Conservation (phyloP, 164 flowering plant species). For the Vitis vinifera region DNA sequence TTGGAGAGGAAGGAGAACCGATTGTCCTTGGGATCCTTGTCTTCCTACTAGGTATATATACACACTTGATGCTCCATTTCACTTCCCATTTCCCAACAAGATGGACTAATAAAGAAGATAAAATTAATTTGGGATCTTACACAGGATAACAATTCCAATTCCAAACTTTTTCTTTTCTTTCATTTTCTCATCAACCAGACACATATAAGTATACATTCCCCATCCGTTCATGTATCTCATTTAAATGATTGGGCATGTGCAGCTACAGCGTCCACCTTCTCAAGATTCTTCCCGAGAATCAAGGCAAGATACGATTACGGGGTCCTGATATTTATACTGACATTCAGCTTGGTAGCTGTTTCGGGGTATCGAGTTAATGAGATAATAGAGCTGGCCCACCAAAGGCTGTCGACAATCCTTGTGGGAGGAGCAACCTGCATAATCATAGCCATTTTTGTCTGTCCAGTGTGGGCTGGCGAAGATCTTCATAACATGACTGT, state of each 20-base stretch:
- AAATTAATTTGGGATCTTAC: too few relatives aligned
- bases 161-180: too few relatives aligned
- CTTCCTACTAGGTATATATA: constrained; percentile 53
- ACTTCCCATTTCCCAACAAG: too few relatives aligned
- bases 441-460: constrained; percentile 46
- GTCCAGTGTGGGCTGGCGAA: constrained; percentile 91
- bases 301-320: constrained; percentile 83
- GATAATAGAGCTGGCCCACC: constrained; percentile 52
- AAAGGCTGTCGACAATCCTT: constrained; percentile 58
- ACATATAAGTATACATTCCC: too few relatives aligned
- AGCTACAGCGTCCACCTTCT: constrained; percentile 60
- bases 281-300: constrained; percentile 62
- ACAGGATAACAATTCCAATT: too few relatives aligned
- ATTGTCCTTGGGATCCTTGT: constrained; percentile 58
- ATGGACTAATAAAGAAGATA: too few relatives aligned
- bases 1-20: constrained; percentile 60
- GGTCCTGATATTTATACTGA: constrained; percentile 65
- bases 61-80: background rate
- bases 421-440: constrained; percentile 62
- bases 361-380: constrained; percentile 68
- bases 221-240: background rate
- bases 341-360: constrained; percentile 70
- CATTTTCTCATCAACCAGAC: too few relatives aligned
- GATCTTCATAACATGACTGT: constrained; percentile 72
- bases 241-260: constrained; percentile 11